phyloP scores from a whole-genome alignment of 495 filamentous ascomycete species.

The Clavariopsis aquatica region DNA sequence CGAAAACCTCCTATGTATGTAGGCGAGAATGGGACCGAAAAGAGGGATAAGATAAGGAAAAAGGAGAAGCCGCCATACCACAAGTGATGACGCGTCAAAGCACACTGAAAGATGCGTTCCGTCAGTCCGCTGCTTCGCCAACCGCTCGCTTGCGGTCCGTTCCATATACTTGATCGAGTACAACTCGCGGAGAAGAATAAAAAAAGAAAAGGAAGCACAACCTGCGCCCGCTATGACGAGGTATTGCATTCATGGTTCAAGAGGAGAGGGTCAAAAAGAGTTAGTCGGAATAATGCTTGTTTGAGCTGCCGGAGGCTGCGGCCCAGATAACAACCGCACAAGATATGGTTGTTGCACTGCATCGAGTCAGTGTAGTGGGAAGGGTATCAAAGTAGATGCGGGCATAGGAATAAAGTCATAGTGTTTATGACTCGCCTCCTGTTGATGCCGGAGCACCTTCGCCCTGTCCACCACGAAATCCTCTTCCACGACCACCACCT shows the following conservation, averaged over 20 bases:
- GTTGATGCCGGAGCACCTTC: slow-evolving; percentile 35
- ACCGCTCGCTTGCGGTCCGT: background rate
- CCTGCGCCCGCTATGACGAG: slow-evolving; percentile 25
- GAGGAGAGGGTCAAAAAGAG: background rate
- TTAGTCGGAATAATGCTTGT: slow-evolving; percentile 7
- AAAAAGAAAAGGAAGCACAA: slow-evolving; percentile 9
- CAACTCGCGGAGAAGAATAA: background rate
- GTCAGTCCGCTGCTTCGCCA: background rate
- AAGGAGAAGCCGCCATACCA: background rate
- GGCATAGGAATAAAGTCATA: background rate
- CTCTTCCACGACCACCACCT: slow-evolving; percentile 45
- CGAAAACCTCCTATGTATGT: background rate
- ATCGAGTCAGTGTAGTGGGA: slow-evolving; percentile 8
- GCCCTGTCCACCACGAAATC: slow-evolving; percentile 35
- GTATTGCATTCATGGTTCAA: slow-evolving; percentile 11
- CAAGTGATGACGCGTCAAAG: background rate
- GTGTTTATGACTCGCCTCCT: slow-evolving; percentile 36
- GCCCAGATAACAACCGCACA: background rate
- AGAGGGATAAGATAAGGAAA: background rate
- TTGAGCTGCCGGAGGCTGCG: background rate
- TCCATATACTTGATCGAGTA: background rate
- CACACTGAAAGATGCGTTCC: background rate
- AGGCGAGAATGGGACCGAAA: background rate
- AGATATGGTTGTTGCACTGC: background rate
- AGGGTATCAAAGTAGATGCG: slow-evolving; percentile 7